phyloP scores from a whole-genome alignment of 768 basidiomycete species.

The Termitomyces sp. region DNA sequence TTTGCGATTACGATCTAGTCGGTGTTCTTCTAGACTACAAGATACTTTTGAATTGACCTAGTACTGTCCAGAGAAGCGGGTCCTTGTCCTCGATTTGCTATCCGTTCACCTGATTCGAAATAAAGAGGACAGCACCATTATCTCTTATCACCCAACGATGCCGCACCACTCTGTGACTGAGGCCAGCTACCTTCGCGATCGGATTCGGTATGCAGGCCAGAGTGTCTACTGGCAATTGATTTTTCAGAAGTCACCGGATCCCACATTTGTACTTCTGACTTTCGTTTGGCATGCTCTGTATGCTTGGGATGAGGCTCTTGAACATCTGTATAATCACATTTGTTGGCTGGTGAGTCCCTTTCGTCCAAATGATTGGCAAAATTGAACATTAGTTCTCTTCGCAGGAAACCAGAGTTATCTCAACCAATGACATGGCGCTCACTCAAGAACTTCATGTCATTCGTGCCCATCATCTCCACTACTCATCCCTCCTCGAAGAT shows the following conservation, averaged over 20 bases:
- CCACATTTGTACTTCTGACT: conserved; percentile 22
- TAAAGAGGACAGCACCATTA: conserved; percentile 41
- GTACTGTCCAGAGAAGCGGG: conserved; percentile 20
- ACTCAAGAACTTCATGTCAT: conserved; percentile 51
- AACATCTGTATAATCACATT: conserved; percentile 22
- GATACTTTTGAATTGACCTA: background rate
- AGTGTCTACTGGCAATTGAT: conserved; percentile 26
- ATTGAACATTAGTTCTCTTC: background rate
- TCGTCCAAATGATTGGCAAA: background rate
- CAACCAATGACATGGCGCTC: conserved; percentile 35
- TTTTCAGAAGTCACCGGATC: conserved; percentile 18
- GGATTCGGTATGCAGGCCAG: conserved; percentile 43
- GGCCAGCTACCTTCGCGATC: conserved; percentile 40
- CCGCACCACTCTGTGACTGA: conserved; percentile 33
- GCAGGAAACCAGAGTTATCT: conserved; percentile 45
- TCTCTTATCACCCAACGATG: conserved; percentile 44
- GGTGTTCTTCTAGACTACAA: conserved; percentile 2
- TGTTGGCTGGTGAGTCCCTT: conserved; percentile 16
- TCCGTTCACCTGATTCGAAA: conserved; percentile 47
- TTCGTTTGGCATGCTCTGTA: conserved; percentile 25
- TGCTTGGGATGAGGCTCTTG: conserved; percentile 24
- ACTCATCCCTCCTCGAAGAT: conserved; percentile 43
- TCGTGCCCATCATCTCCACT: conserved; percentile 51
- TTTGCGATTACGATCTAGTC: conserved; percentile 30
- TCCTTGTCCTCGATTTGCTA: conserved; percentile 43